Evolutionary conservation across 2,329 filamentous ascomycete species (phyloP).

Genomic region (Exutisphaerella laricina): DNA sequence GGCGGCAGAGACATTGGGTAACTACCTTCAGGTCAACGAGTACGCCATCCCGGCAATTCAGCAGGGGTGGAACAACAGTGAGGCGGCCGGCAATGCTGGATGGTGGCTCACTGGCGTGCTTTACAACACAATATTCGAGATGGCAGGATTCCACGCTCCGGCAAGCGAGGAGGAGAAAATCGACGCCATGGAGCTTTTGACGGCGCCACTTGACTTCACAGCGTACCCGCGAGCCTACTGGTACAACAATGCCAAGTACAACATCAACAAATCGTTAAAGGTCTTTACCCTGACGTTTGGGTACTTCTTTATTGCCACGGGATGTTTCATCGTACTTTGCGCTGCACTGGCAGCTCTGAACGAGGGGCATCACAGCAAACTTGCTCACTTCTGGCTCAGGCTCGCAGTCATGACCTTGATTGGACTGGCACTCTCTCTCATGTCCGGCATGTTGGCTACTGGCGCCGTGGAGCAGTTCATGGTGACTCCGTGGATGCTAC

Average conservation of each 20-base stretch:
- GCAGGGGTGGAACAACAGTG: conserved; percentile 5
- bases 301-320: conserved; percentile 29
- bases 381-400: conserved; percentile 26
- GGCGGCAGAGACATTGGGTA: conserved; percentile 5
- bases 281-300: conserved; percentile 26
- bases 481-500: conserved; percentile 11
- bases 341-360: conserved; percentile 26
- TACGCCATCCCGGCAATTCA: conserved; percentile 10
- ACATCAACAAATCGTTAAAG: conserved; percentile 3
- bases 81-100: conserved; percentile 9
- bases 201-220: conserved; percentile 5
- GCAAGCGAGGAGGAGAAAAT: not conserved
- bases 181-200: not conserved
- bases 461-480: conserved; percentile 2
- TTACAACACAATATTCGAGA: conserved; percentile 13
- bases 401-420: conserved; percentile 16
- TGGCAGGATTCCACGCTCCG: conserved; percentile 13
- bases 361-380: conserved; percentile 18
- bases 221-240: not conserved
- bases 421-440: conserved; percentile 8
- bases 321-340: conserved; percentile 27
- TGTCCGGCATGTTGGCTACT: conserved; percentile 7
- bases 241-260: not conserved
- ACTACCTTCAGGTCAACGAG: conserved; percentile 3
- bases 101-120: conserved; percentile 11